Evolutionary conservation across 768 basidiomycete species (phyloP), one percentile per base, ranked within the genome.

Genomic region (Macrolepiota fuliginosa): DNA sequence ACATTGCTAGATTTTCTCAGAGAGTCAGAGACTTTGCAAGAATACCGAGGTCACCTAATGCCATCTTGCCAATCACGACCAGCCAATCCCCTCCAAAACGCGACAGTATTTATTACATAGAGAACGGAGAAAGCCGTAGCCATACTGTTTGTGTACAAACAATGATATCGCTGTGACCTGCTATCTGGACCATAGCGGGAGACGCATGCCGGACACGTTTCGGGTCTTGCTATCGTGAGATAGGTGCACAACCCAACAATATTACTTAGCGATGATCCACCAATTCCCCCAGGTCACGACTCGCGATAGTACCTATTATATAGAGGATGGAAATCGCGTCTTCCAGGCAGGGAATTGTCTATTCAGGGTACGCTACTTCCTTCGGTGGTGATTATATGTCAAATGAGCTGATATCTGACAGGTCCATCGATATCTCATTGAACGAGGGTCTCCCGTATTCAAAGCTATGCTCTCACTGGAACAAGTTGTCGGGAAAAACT

Each of bases 21-120:
- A 82, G 82, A 13, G 70, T 63, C 7, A 73, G 67, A 32, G 69
- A 67, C 52, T 70, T 45, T 17, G 57, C 42, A 19, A 58, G 54
- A 7, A 54, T 25, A 13, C 46, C 56, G n/a, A 62, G 58, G n/a
- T n/a, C n/a, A n/a, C n/a, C n/a, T n/a, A n/a, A n/a, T n/a, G n/a
- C n/a, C n/a, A n/a, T n/a, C n/a, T n/a, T n/a, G n/a, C n/a, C 29
- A 32, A 32, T 3, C 3, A 32, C 7, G 29, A 32, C 29, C 29
- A 32, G 29, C 7, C 29, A 32, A 32, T 32, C 29, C 7, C 29
- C 29, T 7, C 29, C 29, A 7, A 32, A n/a, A 35, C 51, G 57
- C 25, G 49, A 58, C 6, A 24, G 5, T 4, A 37, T 3, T 1
- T 58, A 50, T n/a, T 58, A 58, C 32, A 37, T 51, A 29, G 57